These are phyloP conservation scores for Epichloe hybrida DNA, from an alignment of 2,329 filamentous ascomycete species.

Conservation along the genomic window DNA sequence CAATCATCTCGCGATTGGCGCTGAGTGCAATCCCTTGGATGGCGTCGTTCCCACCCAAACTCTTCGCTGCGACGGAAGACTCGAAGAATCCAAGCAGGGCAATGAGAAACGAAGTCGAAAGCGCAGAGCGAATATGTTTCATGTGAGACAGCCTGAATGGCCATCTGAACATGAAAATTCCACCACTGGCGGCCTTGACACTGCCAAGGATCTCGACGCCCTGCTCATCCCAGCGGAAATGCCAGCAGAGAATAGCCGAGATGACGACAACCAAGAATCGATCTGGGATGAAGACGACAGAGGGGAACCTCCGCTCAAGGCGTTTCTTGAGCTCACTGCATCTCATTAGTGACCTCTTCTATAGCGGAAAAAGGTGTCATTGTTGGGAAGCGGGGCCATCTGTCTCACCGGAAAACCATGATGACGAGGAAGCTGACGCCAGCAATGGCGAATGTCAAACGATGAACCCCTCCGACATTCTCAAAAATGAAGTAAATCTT, in stretches of 20 bases:
- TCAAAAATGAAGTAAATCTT: conserved; percentile 69
- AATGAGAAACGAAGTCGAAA: conserved; percentile 87
- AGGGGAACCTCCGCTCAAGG: conserved; percentile 65
- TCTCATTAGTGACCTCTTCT: conserved; percentile 3
- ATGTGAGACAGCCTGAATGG: conserved; percentile 68
- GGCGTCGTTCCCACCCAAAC: conserved; percentile 54
- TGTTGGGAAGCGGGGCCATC: background rate
- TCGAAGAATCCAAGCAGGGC: conserved; percentile 97
- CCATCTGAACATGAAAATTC: conserved; percentile 68
- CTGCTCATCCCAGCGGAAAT: conserved; percentile 61
- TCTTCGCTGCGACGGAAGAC: conserved; percentile 90
- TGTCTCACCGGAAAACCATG: conserved; percentile 67
- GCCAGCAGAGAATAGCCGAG: conserved; percentile 67
- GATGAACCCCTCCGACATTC: conserved; percentile 54
- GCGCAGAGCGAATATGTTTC: conserved; percentile 68
- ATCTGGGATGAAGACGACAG: conserved; percentile 80
- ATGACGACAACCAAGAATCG: conserved; percentile 80
- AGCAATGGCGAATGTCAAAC: conserved; percentile 62
- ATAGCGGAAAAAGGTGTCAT: background rate
- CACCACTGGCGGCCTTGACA: conserved; percentile 60
- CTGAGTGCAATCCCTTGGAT: conserved; percentile 74
- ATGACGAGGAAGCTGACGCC: conserved; percentile 73
- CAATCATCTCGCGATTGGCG: conserved; percentile 85
- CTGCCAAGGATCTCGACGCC: conserved; percentile 76
- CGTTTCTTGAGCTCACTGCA: conserved; percentile 64